Percentiles rank a stretch among this genome's conserved stretches.
phyloP scores from a whole-genome alignment of 2,329 filamentous ascomycete genomes.

The Colletotrichum cereale region DNA sequence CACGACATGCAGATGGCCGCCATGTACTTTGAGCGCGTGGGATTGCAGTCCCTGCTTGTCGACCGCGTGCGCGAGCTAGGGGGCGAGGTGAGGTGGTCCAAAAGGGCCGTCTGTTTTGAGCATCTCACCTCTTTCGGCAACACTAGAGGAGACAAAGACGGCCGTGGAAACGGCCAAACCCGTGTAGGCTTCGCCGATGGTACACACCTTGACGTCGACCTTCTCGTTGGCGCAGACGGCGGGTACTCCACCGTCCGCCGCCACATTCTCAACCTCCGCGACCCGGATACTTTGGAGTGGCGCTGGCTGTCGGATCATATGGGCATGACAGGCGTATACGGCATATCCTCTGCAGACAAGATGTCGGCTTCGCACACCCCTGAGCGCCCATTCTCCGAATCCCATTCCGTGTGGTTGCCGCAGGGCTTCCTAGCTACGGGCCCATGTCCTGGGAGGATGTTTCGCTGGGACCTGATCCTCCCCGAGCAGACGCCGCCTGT shows the following conservation, averaged over 20 bases:
- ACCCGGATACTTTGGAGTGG: constrained; percentile 34
- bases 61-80: constrained; percentile 40
- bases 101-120: constrained; percentile 36
- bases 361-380: neutral
- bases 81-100: constrained; percentile 42
- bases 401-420: constrained; percentile 40
- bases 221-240: constrained; percentile 44
- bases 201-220: constrained; percentile 37
- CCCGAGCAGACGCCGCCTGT: constrained; percentile 39
- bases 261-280: constrained; percentile 40
- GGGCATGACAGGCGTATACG: constrained; percentile 44
- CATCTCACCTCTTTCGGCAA: neutral
- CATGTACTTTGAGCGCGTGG: constrained; percentile 43
- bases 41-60: constrained; percentile 40
- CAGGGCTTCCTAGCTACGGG: constrained; percentile 42
- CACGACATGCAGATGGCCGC: constrained; percentile 41
- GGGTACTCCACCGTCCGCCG: constrained; percentile 43
- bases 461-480: constrained; percentile 45
- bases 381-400: constrained; percentile 37
- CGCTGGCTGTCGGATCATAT: constrained; percentile 44
- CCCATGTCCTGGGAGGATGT: constrained; percentile 40
- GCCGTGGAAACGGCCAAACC: neutral
- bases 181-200: constrained; percentile 16
- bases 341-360: constrained; percentile 38
- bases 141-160: neutral